Evolutionary conservation across 164 flowering plant species (phyloP).

Genomic region (Stephania japonica): DNA sequence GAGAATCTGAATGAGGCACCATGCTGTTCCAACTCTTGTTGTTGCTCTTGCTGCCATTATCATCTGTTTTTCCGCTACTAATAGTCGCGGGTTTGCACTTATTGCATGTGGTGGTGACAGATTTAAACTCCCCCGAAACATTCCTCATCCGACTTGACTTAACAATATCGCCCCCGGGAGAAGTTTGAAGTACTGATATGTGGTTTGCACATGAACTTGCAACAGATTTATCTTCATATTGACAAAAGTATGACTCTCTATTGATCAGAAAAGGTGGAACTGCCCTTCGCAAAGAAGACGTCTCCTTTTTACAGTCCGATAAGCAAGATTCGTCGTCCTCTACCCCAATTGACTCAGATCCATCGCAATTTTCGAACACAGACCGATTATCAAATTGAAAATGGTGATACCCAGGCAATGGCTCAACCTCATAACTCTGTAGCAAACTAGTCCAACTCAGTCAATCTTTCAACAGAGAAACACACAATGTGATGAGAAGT

Average conservation of each 20-base stretch:
- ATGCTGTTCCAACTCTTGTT: conserved; percentile 34
- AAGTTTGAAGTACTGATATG: conserved; percentile 34
- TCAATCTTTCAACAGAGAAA: not conserved
- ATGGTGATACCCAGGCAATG: conserved; percentile 55
- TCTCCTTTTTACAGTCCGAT: conserved; percentile 33
- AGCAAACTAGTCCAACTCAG: conserved; percentile 11
- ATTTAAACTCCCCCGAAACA: conserved; percentile 51
- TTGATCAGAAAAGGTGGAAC: conserved; percentile 22
- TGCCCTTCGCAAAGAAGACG: conserved; percentile 34
- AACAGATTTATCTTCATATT: conserved; percentile 42
- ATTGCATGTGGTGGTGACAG: conserved; percentile 52
- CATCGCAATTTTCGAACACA: conserved; percentile 51
- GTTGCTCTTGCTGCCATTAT: conserved; percentile 16
- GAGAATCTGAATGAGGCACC: conserved; percentile 61
- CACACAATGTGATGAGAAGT: not conserved
- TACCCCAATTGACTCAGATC: conserved; percentile 25
- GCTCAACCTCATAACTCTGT: conserved; percentile 86
- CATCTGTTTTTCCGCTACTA: conserved; percentile 30
- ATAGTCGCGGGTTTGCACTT: conserved; percentile 58
- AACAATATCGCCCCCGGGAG: conserved; percentile 40
- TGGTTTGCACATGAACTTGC: conserved; percentile 39
- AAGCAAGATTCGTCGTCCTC: conserved; percentile 22
- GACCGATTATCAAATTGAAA: conserved; percentile 27
- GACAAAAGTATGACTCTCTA: conserved; percentile 36
- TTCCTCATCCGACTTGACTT: conserved; percentile 52